Evolutionary conservation across 108 stramenopile species (phyloP), one percentile per base, ranked within the genome.

Genomic region (Pseudonitzschia multistriata): DNA sequence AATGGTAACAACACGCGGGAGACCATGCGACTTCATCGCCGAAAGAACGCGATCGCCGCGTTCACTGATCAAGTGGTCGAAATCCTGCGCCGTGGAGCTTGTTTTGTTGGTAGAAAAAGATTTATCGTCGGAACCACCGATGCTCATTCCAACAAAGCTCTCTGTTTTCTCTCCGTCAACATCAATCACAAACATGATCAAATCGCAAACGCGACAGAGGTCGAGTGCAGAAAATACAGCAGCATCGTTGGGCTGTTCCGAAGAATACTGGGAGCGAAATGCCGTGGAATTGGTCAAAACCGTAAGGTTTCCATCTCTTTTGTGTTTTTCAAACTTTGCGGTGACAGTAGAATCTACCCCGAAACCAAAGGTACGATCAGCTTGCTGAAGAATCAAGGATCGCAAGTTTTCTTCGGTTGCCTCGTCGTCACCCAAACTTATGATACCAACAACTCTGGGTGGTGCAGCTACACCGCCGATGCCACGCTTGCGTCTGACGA

Each of bases 1-100:
- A 64, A 96, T 68, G 27, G 95, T 96, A n/a, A 96, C 79, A 14
- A 90, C 80, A 22, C 93, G 79, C 7, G 99, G 97, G 30, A 97
- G 67, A n/a, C 97, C 99, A 72, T 95, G 93, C 19, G 92, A 90
- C 77, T 98, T 98, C 66, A 98, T 60, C 6, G 95, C 91, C n/a
- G 90, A 71, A 69, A 98, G 70, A 13, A 96, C 83, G 62, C 90
- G 78, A 71, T 97, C 95, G 15, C 96, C 95, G 28, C 85, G 73
- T 22, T 78, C 70, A 49, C 86, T 86, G 57, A 93, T 83, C 67
- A 93, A 70, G 78, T 90, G 85, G 52, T 88, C 88, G 73, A 79
- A 87, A 74, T 81, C 73, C 37, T 81, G 81, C 17, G 77, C 59
- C 39, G 64, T 80, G 40, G 68, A 70, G n/a, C 62, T 73, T 6